Conservation (phyloP, 441 rosid genomes). For the Populus hybrid region DNA sequence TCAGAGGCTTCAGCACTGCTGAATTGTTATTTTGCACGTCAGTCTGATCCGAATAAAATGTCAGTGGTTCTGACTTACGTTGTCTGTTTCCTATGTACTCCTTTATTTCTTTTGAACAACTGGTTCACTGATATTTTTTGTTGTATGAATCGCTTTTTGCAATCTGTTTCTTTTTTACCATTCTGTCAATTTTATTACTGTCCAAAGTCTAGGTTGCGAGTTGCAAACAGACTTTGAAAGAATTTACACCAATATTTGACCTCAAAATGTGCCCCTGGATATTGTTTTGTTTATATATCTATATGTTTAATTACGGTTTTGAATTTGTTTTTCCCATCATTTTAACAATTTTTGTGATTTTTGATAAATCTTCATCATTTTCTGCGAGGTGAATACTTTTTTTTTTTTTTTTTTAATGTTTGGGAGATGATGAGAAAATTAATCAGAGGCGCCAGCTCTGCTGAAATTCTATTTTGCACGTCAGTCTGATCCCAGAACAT, state of each 20-base stretch:
- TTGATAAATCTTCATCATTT: background rate
- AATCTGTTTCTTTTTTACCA: background rate
- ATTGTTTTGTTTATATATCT: background rate
- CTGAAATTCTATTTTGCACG: conserved; percentile 22
- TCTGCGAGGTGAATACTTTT: background rate
- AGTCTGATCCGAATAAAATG: conserved; percentile 15
- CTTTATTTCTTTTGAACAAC: background rate
- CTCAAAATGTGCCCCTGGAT: background rate
- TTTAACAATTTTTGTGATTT: background rate
- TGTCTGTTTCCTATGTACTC: background rate
- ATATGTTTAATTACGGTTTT: too few species aligned
- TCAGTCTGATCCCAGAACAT: conserved; percentile 22
- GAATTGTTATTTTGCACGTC: conserved; percentile 19
- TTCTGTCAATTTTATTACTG: background rate
- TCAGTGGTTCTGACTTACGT: background rate
- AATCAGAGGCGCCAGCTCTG: conserved; percentile 19
- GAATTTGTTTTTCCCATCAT: background rate
- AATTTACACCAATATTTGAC: background rate
- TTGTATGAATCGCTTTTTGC: background rate
- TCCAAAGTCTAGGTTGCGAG: background rate
- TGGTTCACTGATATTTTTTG: background rate
- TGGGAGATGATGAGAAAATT: conserved; percentile 17
- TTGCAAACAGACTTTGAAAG: background rate
- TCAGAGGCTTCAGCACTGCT: conserved; percentile 12
- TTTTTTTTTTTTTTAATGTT: background rate